Evolutionary conservation across 768 basidiomycete genomes (phyloP), one percentile per base, ranked within the genome.

Genomic region (Trametopsis cervina): DNA sequence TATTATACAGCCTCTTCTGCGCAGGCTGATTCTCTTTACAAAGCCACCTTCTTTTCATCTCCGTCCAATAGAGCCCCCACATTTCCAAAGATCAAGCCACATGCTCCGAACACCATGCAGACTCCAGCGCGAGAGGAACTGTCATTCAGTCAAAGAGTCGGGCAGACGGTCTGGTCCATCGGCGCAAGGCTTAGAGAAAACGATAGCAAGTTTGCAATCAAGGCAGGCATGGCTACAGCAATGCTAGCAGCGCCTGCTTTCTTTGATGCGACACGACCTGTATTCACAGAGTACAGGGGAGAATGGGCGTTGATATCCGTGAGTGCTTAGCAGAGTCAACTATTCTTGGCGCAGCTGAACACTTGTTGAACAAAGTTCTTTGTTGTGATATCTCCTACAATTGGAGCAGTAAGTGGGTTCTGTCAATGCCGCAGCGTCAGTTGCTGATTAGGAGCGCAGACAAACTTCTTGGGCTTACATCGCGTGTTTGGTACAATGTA

Each of bases 241-340:
- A 65, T 96, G 21, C 70, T 98, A 3, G 85, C 93, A 0, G 75
- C 85, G 0, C 93, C 94, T 2, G 94, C 94, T 0, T 97, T 95
- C 65, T 82, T 89, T 50, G 85, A 88, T 45, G 52, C 64, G 15
- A 93, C 88, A 1, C 72, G 93, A 21, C 83, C 82, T 4, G 64
- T 80, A 3, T 97, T 96, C 59, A 70, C 89, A 37, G 76, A 82
- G 40, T 92, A 85, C 57, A 78, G 83, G 57, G 94, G 94, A 27
- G 92, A 97, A 67, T 99, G 95, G 95, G 92, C 92, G 1, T 68
- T 99, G 59, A 89, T 98, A 45, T 93, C 93, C 39, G 91, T 89
- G 52, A 60, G 77, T 69, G 23, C 25, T 17, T n/a, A 35, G 15
- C 13, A 20, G 15, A 18, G 5, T 36, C 21, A 2, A 39, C 15